Base-by-base conservation (phyloP, 768 basidiomycete genomes). In the Termitomyces sp. region DNA sequence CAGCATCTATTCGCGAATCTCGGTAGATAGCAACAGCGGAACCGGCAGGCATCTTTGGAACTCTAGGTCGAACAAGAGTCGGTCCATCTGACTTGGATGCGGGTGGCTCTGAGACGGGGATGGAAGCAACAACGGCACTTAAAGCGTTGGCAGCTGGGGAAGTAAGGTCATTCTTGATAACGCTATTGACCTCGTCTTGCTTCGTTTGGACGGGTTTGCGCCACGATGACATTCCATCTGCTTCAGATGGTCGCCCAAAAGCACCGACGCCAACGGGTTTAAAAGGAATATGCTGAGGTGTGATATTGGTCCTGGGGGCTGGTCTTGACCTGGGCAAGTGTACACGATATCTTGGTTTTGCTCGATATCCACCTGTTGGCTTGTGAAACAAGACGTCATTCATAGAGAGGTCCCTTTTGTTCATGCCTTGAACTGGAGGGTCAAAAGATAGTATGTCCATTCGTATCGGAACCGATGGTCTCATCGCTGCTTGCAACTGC, bases 11-110 rank as follows among this genome's bases (percentile, higher is more conserved):
- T 33, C 79, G 78, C 7, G 83, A 83, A 67, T 85, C 82, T 39
- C 88, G 86, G 69, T 86, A 86, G 71, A 89, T 89, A 36, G 85
- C 89, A 54, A 91, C 86, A 42, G 79, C 81, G 46, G 87, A 84
- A 22, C 88, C 89, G 53, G 74, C 82, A 49, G 88, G 88, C 80
- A 89, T 82, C 68, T 85, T 90, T 5, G 85, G 85, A n/a, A 79
- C 70, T 66, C 83, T 79, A 8, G 76, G 65, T 51, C 82, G 83
- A 36, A 72, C 60, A 37, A 72, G 58, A 53, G 62, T 67, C 33
- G 63, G 55, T 33, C 58, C 63, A 10, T 76, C 75, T 36, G 65
- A 60, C 57, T 74, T 43, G 36, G 70, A 53, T 18, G 67, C 46
- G n/a, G 72, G 64, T 39, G 62, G 62, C 34, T 78, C 77, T 27